These are phyloP conservation scores for Zostera marina DNA, from an alignment of 116 monocot species.

Conservation along the genomic window DNA sequence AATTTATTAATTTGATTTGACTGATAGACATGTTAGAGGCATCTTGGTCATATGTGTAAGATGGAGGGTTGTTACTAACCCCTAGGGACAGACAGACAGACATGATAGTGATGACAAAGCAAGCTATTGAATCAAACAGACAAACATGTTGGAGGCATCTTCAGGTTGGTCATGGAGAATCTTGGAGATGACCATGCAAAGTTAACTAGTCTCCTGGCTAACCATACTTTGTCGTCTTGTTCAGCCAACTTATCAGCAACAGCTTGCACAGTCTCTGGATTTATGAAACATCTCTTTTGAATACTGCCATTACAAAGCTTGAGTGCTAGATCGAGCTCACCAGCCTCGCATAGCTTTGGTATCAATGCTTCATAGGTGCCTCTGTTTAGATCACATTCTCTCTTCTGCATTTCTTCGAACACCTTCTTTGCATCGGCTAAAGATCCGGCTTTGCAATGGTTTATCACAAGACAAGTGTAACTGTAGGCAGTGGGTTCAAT, in stretches of 20 bases:
- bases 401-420: conserved; percentile 13
- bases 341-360: conserved; percentile 28
- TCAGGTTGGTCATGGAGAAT: conserved; percentile 4
- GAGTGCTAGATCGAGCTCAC: conserved; percentile 42
- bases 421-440: conserved; percentile 13
- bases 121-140: too few species aligned
- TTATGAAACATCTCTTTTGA: conserved; percentile 8
- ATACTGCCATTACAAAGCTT: conserved; percentile 25
- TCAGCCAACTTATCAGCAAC: conserved; percentile 34
- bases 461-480: conserved; percentile 16
- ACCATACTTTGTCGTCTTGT: conserved; percentile 24
- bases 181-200: conserved; percentile 11
- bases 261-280: conserved; percentile 8
- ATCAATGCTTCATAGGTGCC: conserved; percentile 32
- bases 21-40: too few species aligned
- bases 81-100: too few species aligned
- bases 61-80: too few species aligned
- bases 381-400: conserved; percentile 23
- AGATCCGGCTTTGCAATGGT: conserved; percentile 7
- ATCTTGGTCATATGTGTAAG: too few species aligned
- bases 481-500: conserved; percentile 14
- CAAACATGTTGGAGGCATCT: conserved; percentile 13
- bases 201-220: conserved; percentile 54
- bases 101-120: too few species aligned
- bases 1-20: too few species aligned